A percentile compares a stretch with the other conserved stretches of the same genome.
Conservation (phyloP, 1,284 basidiomycete genomes). For the Ustilago bromivora region DNA sequence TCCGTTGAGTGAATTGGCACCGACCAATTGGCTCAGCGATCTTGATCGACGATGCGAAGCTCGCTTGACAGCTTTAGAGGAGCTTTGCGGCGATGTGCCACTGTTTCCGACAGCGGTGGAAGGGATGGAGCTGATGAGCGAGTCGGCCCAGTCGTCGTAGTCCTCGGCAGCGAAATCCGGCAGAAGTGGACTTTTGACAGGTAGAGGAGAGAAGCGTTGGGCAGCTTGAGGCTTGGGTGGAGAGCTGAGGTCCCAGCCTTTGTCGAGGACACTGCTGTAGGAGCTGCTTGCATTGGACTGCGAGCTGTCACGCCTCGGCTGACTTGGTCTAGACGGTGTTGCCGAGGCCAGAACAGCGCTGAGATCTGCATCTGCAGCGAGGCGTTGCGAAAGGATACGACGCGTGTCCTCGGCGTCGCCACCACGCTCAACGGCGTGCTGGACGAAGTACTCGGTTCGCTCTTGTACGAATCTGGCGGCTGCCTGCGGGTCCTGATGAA, state of each 20-base stretch:
- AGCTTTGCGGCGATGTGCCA: neutral
- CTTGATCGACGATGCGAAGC: constrained; percentile 23
- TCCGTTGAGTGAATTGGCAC: constrained; percentile 27
- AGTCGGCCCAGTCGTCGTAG: constrained; percentile 50
- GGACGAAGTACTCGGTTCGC: constrained; percentile 46
- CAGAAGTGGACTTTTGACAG: constrained; percentile 45
- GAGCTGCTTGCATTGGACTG: constrained; percentile 54
- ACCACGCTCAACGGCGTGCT: constrained; percentile 41
- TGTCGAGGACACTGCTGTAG: constrained; percentile 56
- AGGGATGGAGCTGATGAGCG: constrained; percentile 47
- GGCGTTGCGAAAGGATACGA: constrained; percentile 28
- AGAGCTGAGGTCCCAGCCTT: constrained; percentile 48
- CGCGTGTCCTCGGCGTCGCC: constrained; percentile 30
- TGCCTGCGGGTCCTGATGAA: constrained; percentile 35
- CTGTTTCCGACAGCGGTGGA: neutral
- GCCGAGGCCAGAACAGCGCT: constrained; percentile 19
- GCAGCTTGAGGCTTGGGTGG: constrained; percentile 10
- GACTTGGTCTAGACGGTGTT: constrained; percentile 2
- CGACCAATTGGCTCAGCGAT: constrained; percentile 18
- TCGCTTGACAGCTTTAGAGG: neutral
- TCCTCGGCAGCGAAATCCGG: constrained; percentile 51
- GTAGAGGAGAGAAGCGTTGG: constrained; percentile 15
- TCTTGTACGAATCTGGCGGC: constrained; percentile 39
- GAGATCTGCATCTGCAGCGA: constrained; percentile 32
- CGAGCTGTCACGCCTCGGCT: constrained; percentile 22